Evolutionary conservation across 345 rosid genomes (phyloP).

Genomic region (Anacardium occidentale): DNA sequence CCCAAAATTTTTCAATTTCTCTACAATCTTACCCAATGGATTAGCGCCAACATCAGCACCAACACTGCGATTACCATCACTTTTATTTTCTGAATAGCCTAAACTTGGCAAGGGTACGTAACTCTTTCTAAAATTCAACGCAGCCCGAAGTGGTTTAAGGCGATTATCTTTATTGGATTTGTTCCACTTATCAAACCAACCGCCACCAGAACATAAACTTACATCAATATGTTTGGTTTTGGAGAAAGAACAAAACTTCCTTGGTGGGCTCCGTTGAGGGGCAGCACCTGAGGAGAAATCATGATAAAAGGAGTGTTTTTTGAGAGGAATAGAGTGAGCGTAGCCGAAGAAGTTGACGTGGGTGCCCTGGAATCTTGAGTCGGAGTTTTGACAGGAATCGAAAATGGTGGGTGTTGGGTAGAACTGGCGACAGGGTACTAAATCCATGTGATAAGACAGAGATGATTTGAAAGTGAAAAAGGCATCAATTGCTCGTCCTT

Average conservation of each 20-base stretch:
- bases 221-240: slow-evolving; percentile 21
- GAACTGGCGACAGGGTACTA: slow-evolving; percentile 54
- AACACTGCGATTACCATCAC: slow-evolving; percentile 6
- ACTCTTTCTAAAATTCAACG: slow-evolving; percentile 44
- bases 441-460: slow-evolving; percentile 40
- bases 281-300: slow-evolving; percentile 21
- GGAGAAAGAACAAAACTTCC: slow-evolving; percentile 27
- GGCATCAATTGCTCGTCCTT: neutral
- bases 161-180: slow-evolving; percentile 39
- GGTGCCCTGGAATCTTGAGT: slow-evolving; percentile 41
- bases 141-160: slow-evolving; percentile 43
- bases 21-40: slow-evolving; percentile 83
- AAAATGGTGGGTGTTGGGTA: slow-evolving; percentile 41
- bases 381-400: slow-evolving; percentile 45
- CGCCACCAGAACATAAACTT: slow-evolving; percentile 17
- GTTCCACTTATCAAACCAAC: slow-evolving; percentile 64
- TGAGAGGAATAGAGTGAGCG: slow-evolving; percentile 38
- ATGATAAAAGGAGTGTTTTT: slow-evolving; percentile 12
- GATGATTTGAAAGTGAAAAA: neutral
- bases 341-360: slow-evolving; percentile 46
- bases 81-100: slow-evolving; percentile 26
- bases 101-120: slow-evolving; percentile 31
- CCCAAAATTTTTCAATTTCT: slow-evolving; percentile 72
- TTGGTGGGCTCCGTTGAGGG: slow-evolving; percentile 29
- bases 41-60: slow-evolving; percentile 38